Conservation (phyloP, 2,329 filamentous ascomycete genomes). For the Aspergillus oerlinghausenensis region DNA sequence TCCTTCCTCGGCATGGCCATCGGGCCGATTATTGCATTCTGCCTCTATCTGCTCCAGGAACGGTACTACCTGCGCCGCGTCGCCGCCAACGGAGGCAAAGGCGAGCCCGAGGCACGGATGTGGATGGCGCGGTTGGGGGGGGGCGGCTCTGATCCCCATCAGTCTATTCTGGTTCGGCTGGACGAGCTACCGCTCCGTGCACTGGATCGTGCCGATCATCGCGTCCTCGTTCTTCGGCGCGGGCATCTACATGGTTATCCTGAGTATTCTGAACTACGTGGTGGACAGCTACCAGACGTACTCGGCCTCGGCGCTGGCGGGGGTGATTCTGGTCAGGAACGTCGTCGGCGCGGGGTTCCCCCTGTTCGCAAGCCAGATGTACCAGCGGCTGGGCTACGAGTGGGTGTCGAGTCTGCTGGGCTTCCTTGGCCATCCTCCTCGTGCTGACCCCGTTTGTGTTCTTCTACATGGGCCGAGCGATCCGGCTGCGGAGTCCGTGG, state of each 20-base stretch:
- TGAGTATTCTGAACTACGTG: slow-evolving; percentile 70
- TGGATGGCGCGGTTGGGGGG: slow-evolving; percentile 57
- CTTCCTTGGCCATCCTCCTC: slow-evolving; percentile 34
- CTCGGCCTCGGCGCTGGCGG: slow-evolving; percentile 66
- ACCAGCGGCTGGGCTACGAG: slow-evolving; percentile 29
- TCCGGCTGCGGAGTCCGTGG: slow-evolving; percentile 22
- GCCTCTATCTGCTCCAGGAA: slow-evolving; percentile 47
- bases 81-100: slow-evolving; percentile 44
- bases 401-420: slow-evolving; percentile 38
- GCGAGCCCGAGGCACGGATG: slow-evolving; percentile 61
- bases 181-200: slow-evolving; percentile 56
- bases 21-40: slow-evolving; percentile 61
- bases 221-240: slow-evolving; percentile 63
- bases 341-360: slow-evolving; percentile 42
- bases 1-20: slow-evolving; percentile 54
- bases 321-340: slow-evolving; percentile 70
- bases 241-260: slow-evolving; percentile 67
- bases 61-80: slow-evolving; percentile 37
- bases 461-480: slow-evolving; percentile 29
- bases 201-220: slow-evolving; percentile 65
- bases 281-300: slow-evolving; percentile 68
- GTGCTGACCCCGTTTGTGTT: slow-evolving; percentile 38
- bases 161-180: slow-evolving; percentile 67
- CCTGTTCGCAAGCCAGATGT: slow-evolving; percentile 35
- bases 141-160: slow-evolving; percentile 56